Conservation (phyloP, 306 rosid genomes). For the Senna siamea region DNA sequence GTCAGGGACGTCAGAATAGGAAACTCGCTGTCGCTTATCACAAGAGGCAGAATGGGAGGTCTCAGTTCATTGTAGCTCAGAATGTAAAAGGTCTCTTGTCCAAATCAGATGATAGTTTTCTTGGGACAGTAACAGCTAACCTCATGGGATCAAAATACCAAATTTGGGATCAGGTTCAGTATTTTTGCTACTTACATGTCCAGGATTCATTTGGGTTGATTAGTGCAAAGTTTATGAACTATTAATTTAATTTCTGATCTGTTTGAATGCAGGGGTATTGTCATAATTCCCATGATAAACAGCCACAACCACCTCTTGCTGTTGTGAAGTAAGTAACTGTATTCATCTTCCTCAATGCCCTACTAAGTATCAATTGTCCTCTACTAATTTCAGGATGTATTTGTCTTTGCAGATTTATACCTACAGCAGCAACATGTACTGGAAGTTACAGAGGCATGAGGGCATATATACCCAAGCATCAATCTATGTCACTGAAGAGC, state of each 20-base stretch:
- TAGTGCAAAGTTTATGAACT: neutral
- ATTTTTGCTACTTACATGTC: neutral
- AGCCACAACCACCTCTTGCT: conserved; percentile 66
- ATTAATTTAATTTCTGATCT: conserved; percentile 1
- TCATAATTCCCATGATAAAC: conserved; percentile 41
- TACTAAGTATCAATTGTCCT: conserved; percentile 4
- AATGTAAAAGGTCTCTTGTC: conserved; percentile 62
- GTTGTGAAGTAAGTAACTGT: conserved; percentile 60
- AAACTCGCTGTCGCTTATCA: conserved; percentile 82
- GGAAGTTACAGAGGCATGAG: conserved; percentile 85
- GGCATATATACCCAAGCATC: conserved; percentile 81
- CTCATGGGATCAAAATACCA: conserved; percentile 81
- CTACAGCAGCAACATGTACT: conserved; percentile 76
- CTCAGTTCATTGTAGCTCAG: conserved; percentile 70
- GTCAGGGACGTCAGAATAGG: conserved; percentile 84
- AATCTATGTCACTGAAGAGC: conserved; percentile 74
- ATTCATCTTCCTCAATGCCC: neutral
- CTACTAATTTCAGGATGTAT: conserved; percentile 7
- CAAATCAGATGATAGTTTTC: conserved; percentile 63
- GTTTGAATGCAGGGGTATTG: conserved; percentile 51
- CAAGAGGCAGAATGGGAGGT: conserved; percentile 65
- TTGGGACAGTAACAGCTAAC: conserved; percentile 79
- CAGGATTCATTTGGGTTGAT: neutral
- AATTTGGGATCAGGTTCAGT: conserved; percentile 81
- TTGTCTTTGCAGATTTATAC: conserved; percentile 58